Base-by-base conservation (phyloP, 2,329 filamentous ascomycete genomes). In the Leptodontidium sp. region DNA sequence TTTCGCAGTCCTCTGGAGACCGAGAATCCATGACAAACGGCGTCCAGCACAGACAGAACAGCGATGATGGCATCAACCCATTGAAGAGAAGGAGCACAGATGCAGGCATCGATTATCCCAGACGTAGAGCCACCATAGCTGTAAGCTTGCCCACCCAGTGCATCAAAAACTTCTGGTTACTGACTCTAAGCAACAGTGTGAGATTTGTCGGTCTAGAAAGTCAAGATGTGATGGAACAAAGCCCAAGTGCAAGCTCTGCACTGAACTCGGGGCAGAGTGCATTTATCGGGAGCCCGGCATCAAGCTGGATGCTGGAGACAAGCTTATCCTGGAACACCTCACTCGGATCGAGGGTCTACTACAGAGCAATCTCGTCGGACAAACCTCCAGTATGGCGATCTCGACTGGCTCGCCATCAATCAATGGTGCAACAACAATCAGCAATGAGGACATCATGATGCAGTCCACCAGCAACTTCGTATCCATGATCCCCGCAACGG, bases 231-330 rank as follows among this genome's bases (percentile, higher is more conserved):
- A 94, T 78, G 92, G 92, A 65, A 91, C 87, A 11, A 90, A 93
- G 74, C 93, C 93, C 55, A 95, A 94, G 80, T 96, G 93, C 82
- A 91, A 93, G 79, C 88, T 96, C 45, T 96, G 93, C 81, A 89
- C 90, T 11, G 93, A 95, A 78, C 84, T 95, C 50, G 91, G 92
- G 65, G 93, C 92, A 55, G 91, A 95, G 71, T 96, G 93, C 79
- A 86, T 94, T 72, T 96, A 96, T 79, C 88, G 93, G 71, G 93
- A 96, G 78, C 93, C 93, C 7, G 92, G 92, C 2, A 93, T 95
- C 83, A 96, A 96, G 81, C 87, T 96, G 11, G 93, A 96, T 78
- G 92, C 92, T 45, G 93, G 93, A 72, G 93, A 95, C 82, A 95
- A 94, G 81, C 84, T 96, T 67, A 96, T 96, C 70, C 82, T 96